phyloP scores from a whole-genome alignment of 2,329 filamentous ascomycete species.

The Aspergillus sp. region DNA sequence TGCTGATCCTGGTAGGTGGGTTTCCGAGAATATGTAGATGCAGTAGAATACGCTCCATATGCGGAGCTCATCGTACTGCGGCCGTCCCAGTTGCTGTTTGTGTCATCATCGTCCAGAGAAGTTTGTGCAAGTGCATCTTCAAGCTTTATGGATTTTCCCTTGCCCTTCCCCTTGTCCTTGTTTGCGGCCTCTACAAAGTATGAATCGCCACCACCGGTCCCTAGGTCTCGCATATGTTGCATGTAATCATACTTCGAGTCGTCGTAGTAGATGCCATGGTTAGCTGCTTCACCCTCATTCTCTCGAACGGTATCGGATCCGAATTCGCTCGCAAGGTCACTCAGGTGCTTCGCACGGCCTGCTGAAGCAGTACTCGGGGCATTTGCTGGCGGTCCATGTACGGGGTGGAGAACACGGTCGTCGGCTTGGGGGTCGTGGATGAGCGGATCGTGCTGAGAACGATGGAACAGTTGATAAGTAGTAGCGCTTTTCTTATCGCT shows the following conservation, averaged over 20 bases:
- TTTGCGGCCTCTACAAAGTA: conserved; percentile 75
- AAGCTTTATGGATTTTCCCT: conserved; percentile 70
- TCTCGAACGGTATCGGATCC: conserved; percentile 67
- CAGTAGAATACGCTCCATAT: conserved; percentile 40
- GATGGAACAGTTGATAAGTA: conserved; percentile 92
- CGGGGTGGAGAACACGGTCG: conserved; percentile 83
- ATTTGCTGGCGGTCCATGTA: conserved; percentile 41
- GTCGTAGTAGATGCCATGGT: conserved; percentile 90
- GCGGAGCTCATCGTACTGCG: conserved; percentile 20
- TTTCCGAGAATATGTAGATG: conserved; percentile 74
- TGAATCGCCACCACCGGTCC: conserved; percentile 65
- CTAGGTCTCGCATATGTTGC: conserved; percentile 95
- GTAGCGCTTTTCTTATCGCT: conserved; percentile 88
- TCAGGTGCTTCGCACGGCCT: conserved; percentile 60
- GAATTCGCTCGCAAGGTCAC: conserved; percentile 74
- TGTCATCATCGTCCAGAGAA: conserved; percentile 40
- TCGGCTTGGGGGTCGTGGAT: conserved; percentile 90
- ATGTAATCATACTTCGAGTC: conserved; percentile 98
- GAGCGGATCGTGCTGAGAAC: conserved; percentile 93
- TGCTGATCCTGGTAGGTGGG: conserved; percentile 90
- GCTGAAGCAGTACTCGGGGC: conserved; percentile 26
- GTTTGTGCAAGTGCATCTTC: conserved; percentile 75
- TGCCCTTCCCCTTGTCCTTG: conserved; percentile 69
- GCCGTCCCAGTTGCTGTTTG: conserved; percentile 10
- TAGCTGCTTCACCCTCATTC: conserved; percentile 95